phyloP scores from a whole-genome alignment of 768 basidiomycete genomes.

The Lentinus brumalis region DNA sequence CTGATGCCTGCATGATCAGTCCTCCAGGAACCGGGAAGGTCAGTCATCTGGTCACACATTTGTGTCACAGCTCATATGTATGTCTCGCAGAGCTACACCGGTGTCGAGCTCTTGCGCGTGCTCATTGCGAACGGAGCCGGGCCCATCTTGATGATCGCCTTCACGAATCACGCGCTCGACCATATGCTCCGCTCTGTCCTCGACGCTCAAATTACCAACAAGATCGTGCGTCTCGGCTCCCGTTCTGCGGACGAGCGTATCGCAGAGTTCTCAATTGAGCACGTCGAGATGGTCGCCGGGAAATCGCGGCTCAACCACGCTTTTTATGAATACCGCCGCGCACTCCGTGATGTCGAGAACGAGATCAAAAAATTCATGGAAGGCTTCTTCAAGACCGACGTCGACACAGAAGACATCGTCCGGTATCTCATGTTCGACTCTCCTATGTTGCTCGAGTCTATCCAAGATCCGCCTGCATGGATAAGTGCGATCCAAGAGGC shows the following conservation, averaged over 20 bases:
- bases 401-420: constrained; percentile 41
- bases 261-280: constrained; percentile 58
- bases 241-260: constrained; percentile 63
- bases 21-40: constrained; percentile 84
- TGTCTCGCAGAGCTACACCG: constrained; percentile 56
- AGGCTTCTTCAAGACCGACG: constrained; percentile 35
- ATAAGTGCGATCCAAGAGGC: constrained; percentile 27
- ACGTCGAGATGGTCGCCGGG: constrained; percentile 49
- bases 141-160: constrained; percentile 48
- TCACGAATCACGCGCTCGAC: constrained; percentile 81
- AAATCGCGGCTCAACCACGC: constrained; percentile 35
- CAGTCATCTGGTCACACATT: background rate
- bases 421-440: constrained; percentile 44
- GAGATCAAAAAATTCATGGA: constrained; percentile 51
- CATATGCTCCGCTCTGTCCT: constrained; percentile 67
- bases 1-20: constrained; percentile 33
- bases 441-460: constrained; percentile 47
- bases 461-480: constrained; percentile 52
- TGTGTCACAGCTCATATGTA: background rate
- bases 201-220: constrained; percentile 61
- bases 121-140: constrained; percentile 52
- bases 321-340: constrained; percentile 36
- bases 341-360: constrained; percentile 40
- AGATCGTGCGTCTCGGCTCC: constrained; percentile 68
- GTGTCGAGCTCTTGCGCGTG: constrained; percentile 67